Conservation (phyloP, 768 basidiomycete species). For the Leccinum sublutescens region DNA sequence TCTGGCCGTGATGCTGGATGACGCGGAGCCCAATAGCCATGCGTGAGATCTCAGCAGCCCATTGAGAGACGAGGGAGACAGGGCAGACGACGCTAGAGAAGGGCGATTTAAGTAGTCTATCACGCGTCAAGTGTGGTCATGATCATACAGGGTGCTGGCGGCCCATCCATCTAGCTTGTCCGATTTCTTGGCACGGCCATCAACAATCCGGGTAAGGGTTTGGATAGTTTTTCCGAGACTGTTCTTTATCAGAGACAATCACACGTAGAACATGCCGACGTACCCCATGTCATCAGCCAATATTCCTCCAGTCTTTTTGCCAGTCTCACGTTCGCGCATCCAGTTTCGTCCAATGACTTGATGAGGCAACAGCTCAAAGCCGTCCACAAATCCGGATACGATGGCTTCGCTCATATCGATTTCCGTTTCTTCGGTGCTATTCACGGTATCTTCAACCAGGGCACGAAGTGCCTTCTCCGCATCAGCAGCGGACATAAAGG, state of each 20-base stretch:
- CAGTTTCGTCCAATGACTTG: constrained; percentile 83
- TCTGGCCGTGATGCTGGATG: constrained; percentile 79
- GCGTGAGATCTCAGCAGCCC: constrained; percentile 81
- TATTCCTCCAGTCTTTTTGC: constrained; percentile 82
- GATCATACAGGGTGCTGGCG: constrained; percentile 63
- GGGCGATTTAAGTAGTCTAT: neutral
- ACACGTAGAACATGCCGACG: constrained; percentile 8
- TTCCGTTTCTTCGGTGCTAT: constrained; percentile 44
- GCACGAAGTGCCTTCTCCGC: constrained; percentile 79
- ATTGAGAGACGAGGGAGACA: constrained; percentile 84
- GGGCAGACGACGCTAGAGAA: constrained; percentile 77
- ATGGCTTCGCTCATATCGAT: constrained; percentile 63
- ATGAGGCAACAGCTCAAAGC: constrained; percentile 75
- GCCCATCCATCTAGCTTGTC: constrained; percentile 75
- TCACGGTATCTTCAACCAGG: constrained; percentile 65
- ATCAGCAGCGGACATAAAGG: constrained; percentile 46
- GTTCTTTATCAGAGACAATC: constrained; percentile 7
- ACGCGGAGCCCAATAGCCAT: constrained; percentile 68
- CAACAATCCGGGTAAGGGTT: constrained; percentile 81
- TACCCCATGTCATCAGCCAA: constrained; percentile 91
- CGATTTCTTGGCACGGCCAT: constrained; percentile 66
- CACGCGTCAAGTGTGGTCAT: neutral
- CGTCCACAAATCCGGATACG: constrained; percentile 75
- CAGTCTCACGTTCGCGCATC: constrained; percentile 83
- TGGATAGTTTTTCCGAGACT: constrained; percentile 92